Conservation (phyloP, 2,329 filamentous ascomycete species). For the Sclerotiophoma versabilis region DNA sequence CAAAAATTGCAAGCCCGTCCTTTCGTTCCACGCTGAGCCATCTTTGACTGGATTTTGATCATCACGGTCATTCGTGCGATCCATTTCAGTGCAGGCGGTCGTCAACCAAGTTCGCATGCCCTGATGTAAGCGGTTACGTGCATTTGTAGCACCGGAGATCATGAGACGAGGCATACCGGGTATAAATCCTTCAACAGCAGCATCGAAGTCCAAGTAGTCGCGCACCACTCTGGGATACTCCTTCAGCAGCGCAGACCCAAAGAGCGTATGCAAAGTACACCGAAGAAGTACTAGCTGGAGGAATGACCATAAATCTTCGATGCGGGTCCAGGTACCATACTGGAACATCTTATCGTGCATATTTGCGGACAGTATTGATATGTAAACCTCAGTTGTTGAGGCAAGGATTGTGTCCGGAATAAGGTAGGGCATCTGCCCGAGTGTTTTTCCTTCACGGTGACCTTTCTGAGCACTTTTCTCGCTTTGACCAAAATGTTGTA, state of each 20-base stretch:
- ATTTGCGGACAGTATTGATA: slow-evolving; percentile 29
- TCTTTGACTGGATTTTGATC: not conserved
- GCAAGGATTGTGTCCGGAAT: slow-evolving; percentile 23
- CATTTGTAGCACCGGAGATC: slow-evolving; percentile 19
- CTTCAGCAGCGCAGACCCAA: slow-evolving; percentile 35
- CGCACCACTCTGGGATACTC: slow-evolving; percentile 33
- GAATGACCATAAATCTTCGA: slow-evolving; percentile 43
- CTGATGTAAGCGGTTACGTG: slow-evolving; percentile 29
- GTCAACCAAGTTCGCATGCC: slow-evolving; percentile 36
- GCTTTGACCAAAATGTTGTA: slow-evolving; percentile 10
- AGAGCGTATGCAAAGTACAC: slow-evolving; percentile 33
- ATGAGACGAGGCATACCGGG: slow-evolving; percentile 29
- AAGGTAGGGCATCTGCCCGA: not conserved
- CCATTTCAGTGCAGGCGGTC: slow-evolving; percentile 22
- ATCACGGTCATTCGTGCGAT: slow-evolving; percentile 15
- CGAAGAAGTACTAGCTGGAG: slow-evolving; percentile 36
- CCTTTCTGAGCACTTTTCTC: not conserved
- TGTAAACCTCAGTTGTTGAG: slow-evolving; percentile 25
- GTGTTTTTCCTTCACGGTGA: not conserved
- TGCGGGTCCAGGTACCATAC: slow-evolving; percentile 35
- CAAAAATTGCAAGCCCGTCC: slow-evolving; percentile 31
- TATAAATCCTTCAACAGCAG: slow-evolving; percentile 25
- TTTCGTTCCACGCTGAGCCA: slow-evolving; percentile 28
- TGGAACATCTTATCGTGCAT: slow-evolving; percentile 43
- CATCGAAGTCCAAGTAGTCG: slow-evolving; percentile 39